These are phyloP conservation scores for Hyphochytrium catenoides DNA, from an alignment of 352 stramenopile genomes.

Conservation along the genomic window DNA sequence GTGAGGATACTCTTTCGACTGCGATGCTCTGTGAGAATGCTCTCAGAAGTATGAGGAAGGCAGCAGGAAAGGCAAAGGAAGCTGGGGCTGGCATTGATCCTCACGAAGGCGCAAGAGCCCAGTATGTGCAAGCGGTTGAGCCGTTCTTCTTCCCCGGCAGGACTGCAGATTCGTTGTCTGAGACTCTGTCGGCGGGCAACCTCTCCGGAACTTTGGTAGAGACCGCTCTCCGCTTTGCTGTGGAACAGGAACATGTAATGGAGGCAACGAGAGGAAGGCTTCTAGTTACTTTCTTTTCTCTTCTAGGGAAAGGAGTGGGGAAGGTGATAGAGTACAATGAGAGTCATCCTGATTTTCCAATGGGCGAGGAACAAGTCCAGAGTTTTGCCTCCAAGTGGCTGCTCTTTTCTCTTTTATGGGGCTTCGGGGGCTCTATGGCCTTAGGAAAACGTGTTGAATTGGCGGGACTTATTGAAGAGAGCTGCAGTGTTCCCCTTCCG, in stretches of 20 bases:
- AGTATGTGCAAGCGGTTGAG: slow-evolving; percentile 32
- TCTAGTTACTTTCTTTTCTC: slow-evolving; percentile 85
- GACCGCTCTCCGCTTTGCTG: slow-evolving; percentile 72
- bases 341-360: slow-evolving; percentile 90
- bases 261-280: slow-evolving; percentile 74
- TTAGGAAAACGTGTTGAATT: slow-evolving; percentile 72
- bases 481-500: slow-evolving; percentile 62
- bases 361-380: slow-evolving; percentile 84
- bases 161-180: no score
- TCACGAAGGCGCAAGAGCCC: slow-evolving; percentile 21
- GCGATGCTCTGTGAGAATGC: slow-evolving; percentile 67
- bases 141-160: slow-evolving; percentile 22
- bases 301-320: slow-evolving; percentile 78
- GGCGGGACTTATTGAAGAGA: slow-evolving; percentile 66
- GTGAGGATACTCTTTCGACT: slow-evolving; percentile 77
- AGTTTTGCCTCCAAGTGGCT: slow-evolving; percentile 91
- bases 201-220: no score
- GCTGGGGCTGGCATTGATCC: slow-evolving; percentile 24
- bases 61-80: slow-evolving; percentile 17
- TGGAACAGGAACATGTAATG: slow-evolving; percentile 85
- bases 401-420: slow-evolving; percentile 92
- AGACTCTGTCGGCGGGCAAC: no score
- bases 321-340: slow-evolving; percentile 96
- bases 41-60: slow-evolving; percentile 26
- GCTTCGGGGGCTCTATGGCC: slow-evolving; percentile 91